Conservation (phyloP, 2,329 filamentous ascomycete species). For the Colletotrichum graminicola region DNA sequence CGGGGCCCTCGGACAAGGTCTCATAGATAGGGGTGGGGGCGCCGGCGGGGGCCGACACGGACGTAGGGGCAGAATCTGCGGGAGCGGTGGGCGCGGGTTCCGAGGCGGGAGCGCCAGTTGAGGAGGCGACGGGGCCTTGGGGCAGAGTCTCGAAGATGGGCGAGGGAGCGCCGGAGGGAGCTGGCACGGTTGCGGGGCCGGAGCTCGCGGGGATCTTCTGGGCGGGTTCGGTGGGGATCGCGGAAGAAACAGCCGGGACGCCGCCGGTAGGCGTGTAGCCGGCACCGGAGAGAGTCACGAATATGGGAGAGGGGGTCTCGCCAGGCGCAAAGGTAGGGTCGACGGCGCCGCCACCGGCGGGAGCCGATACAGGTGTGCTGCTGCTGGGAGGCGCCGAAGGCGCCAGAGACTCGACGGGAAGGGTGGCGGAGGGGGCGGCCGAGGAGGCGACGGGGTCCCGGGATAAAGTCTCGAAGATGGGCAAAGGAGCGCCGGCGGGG, state of each 20-base stretch:
- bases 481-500: conserved; percentile 8
- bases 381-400: background rate
- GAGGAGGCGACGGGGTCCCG: background rate
- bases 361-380: conserved; percentile 12
- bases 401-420: background rate
- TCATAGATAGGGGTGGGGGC: background rate
- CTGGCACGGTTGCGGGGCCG: background rate
- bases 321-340: conserved; percentile 31
- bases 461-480: background rate
- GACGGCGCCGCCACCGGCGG: conserved; percentile 4
- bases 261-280: conserved; percentile 12
- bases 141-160: background rate
- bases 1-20: background rate
- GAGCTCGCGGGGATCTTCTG: background rate
- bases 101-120: background rate
- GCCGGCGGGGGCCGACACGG: conserved; percentile 16
- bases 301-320: conserved; percentile 29
- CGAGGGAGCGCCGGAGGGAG: conserved; percentile 4
- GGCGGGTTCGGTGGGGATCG: background rate
- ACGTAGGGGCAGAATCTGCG: background rate
- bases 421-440: background rate
- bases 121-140: background rate
- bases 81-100: too few relatives aligned
- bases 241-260: background rate
- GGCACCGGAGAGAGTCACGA: conserved; percentile 32